A percentile compares a stretch with the other conserved stretches of the same genome.
These are phyloP conservation scores for Fusarium cyanostomum DNA, from an alignment of 2,329 filamentous ascomycete species.

Conservation along the genomic window DNA sequence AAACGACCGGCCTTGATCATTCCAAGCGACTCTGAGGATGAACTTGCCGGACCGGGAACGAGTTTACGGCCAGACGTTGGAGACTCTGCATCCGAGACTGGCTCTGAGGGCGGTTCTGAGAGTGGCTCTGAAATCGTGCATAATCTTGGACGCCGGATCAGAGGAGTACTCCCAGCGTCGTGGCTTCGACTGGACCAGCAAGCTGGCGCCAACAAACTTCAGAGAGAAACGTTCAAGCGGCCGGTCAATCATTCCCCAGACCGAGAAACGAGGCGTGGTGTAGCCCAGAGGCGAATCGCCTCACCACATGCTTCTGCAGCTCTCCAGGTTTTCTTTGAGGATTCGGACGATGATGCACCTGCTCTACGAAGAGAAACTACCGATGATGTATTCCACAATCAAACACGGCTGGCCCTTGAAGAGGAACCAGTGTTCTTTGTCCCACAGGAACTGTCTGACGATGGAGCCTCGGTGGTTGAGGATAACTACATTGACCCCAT, in stretches of 20 bases:
- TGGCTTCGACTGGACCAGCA: conserved; percentile 70
- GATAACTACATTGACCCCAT: conserved; percentile 64
- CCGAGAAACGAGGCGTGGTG: conserved; percentile 55
- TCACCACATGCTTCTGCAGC: conserved; percentile 41
- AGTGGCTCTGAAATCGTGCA: conserved; percentile 56
- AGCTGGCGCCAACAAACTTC: conserved; percentile 45
- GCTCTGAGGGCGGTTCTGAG: conserved; percentile 50
- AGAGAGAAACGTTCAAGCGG: conserved; percentile 43
- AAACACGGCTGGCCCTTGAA: conserved; percentile 39
- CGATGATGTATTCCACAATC: conserved; percentile 40
- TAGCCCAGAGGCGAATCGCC: conserved; percentile 57
- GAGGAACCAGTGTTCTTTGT: conserved; percentile 7
- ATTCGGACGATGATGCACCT: conserved; percentile 55
- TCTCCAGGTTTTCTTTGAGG: conserved; percentile 55
- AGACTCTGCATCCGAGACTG: conserved; percentile 38
- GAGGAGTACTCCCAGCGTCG: conserved; percentile 72
- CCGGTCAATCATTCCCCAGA: conserved; percentile 49
- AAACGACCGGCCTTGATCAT: conserved; percentile 17
- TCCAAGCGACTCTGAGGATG: conserved; percentile 41
- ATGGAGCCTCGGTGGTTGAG: conserved; percentile 56
- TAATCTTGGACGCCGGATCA: conserved; percentile 58
- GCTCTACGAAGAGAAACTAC: conserved; percentile 30
- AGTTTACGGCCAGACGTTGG: conserved; percentile 3
- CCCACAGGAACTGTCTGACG: conserved; percentile 36
- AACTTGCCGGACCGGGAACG: conserved; percentile 17